Evolutionary conservation across 1,284 basidiomycete species (phyloP).

Genomic region (Chiua sp.): DNA sequence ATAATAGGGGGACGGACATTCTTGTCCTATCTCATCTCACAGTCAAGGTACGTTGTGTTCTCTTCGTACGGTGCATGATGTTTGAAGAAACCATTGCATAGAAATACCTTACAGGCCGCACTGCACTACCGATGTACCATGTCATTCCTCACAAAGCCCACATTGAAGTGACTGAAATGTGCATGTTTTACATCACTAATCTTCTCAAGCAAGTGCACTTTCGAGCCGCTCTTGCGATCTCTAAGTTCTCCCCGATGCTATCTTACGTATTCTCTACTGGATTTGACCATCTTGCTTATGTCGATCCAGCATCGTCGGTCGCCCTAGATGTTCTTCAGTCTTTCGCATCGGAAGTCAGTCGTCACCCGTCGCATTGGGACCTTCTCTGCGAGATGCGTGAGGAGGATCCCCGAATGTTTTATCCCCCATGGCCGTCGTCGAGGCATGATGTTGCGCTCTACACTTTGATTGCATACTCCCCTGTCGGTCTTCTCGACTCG

Average conservation of each 20-base stretch:
- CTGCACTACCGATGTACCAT: neutral
- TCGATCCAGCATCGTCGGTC: neutral
- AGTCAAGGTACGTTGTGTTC: conserved; percentile 2
- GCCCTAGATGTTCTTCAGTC: neutral
- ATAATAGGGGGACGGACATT: neutral
- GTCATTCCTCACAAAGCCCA: conserved; percentile 1
- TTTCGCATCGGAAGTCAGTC: neutral
- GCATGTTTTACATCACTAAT: conserved; percentile 1
- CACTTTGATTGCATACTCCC: no score
- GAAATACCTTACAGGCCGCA: conserved; percentile 3
- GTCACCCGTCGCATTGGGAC: neutral
- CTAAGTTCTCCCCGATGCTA: conserved; percentile 1
- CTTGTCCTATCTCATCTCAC: conserved; percentile 2
- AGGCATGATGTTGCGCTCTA: no score
- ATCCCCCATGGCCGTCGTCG: no score
- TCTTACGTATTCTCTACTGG: conserved; percentile 2
- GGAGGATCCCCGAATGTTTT: no score
- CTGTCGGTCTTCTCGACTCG: no score
- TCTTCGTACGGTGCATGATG: neutral
- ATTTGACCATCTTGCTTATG: conserved; percentile 4
- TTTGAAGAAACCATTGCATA: neutral
- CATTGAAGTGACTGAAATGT: neutral
- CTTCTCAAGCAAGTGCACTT: neutral
- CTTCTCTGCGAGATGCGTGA: no score
- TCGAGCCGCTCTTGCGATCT: neutral